Evolutionary conservation across 192 early-diverging fungal species (phyloP), one percentile per base, ranked within the genome.

Genomic region (Coemansia pectinata): DNA sequence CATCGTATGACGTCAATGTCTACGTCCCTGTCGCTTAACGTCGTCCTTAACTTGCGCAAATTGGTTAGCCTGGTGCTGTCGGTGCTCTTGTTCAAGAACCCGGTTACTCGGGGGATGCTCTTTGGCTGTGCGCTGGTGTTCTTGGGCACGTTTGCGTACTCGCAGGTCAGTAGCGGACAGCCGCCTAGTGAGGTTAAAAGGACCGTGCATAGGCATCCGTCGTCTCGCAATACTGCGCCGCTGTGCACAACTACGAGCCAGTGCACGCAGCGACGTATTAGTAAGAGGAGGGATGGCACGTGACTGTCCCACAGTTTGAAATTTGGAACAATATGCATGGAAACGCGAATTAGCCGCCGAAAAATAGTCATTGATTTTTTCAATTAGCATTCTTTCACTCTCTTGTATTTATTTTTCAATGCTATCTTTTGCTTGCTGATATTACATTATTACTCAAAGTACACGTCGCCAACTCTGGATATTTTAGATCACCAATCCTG

Each of bases 1-100:
- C 91, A 94, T 57, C 84, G 88, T 27, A 76, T 97, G 71, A 91
- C 90, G 4, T 87, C 92, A 1, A 78, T 94, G 71, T 88, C 92
- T 3, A 82, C 92, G 17, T 89, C 93, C 11, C 81, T 97, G 6
- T 94, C 95, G 0, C 77, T 95, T 27, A 97, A 95, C 67, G 85
- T 97, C 10, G 90, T 97, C 8, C 83, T 97, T 15, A 93, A 91
- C 53, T 69, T 97, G 21, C 89, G 95, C 25, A 97, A 97, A 74
- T 90, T 94, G 40, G 89, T 91, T 11, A 92, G 91, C 21, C 73
- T 96, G 36, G 63, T 94, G 14, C 85, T 96, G 25, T 94, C 92
- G 0, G 85, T 97, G 11, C 31, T 91, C 34, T 82, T 92, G 33
- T 97, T 97, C 72, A 83, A 89, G 29, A 95, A 94, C 73, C 79